These are phyloP conservation scores for Mrakia frigida DNA, from an alignment of 768 basidiomycete species.

Conservation along the genomic window DNA sequence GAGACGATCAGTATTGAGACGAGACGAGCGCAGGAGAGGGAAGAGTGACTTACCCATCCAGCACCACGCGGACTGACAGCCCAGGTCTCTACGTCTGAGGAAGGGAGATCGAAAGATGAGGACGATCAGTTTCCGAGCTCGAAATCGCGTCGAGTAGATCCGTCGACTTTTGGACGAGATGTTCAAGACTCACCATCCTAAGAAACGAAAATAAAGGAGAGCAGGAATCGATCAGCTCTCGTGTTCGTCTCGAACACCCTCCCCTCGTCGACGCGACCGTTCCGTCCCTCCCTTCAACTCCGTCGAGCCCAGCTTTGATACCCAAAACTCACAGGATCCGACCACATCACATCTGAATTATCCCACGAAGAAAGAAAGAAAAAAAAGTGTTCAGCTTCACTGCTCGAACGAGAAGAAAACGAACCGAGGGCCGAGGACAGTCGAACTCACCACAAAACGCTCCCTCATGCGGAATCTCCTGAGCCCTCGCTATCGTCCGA, in stretches of 20 bases:
- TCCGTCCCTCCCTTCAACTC: not conserved
- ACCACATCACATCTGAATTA: slow-evolving; percentile 90
- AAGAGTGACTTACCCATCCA: slow-evolving; percentile 57
- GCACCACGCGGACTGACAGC: slow-evolving; percentile 94
- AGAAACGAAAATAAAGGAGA: too few relatives aligned
- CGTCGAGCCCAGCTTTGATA: too few relatives aligned
- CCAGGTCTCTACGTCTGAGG: slow-evolving; percentile 89
- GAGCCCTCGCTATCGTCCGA: slow-evolving; percentile 65
- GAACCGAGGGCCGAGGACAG: not conserved
- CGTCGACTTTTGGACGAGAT: not conserved
- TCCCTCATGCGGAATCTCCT: slow-evolving; percentile 51
- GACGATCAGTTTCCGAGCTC: not conserved
- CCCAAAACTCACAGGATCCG: slow-evolving; percentile 24
- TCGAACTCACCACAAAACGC: slow-evolving; percentile 48
- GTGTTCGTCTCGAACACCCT: not conserved
- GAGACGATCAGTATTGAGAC: not conserved
- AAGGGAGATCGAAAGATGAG: not conserved
- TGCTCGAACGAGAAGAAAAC: not conserved
- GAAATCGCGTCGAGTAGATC: not conserved
- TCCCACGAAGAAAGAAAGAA: not conserved
- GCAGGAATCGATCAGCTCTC: not conserved
- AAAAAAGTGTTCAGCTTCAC: not conserved
- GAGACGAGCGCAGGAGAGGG: not conserved
- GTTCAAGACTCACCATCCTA: slow-evolving; percentile 4
- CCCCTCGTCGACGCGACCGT: not conserved